Base-by-base conservation (phyloP, 2,329 filamentous ascomycete genomes). In the Cladosporium cucumerinum region DNA sequence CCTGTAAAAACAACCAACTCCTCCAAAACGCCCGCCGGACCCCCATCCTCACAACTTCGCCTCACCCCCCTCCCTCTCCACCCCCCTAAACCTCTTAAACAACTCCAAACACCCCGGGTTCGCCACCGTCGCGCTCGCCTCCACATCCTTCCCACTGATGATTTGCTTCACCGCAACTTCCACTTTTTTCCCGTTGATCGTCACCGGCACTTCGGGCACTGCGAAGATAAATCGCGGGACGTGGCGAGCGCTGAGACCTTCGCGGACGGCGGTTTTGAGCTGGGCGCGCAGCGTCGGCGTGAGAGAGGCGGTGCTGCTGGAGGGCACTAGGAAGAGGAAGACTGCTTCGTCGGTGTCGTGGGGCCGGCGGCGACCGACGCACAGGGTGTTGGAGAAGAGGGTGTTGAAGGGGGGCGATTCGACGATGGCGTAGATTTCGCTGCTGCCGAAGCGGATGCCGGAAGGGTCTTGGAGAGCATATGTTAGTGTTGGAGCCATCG, bases 141-240 rank as follows among this genome's bases (percentile, higher is more conserved):
- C 75, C 66, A 78, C 77, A 62, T 74, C 75, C 28, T 70, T 74
- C 11, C 80, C 80, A 66, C 68, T 74, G 21, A 78, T 75, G 23
- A 76, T 76, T 66, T 77, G 73, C 74, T 78, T 82, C 48, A 83
- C 78, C 34, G 74, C 76, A 57, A 75, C 78, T 74, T 79, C 77
- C 30, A 82, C 78, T 66, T 82, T 82, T 71, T 82, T 82, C 7
- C 80, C 80, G 64, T 82, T 82, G 49, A 82, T 78, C 11, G 80
- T 82, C 23, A 78, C 75, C 0, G 79, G 79, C 21, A 82, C 77
- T 25, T 78, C 78, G 1, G 69, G 70, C 1, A 79, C 75, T 21
- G 75, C 68, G 14, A 80, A 66, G 11, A 81, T 71, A 64, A 78
- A 80, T 62, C 70, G 72, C 1, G 79, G 80, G 30, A 82, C 79